Base-by-base conservation (phyloP, 2,329 filamentous ascomycete species). In the Xylariomycetidae sp. region DNA sequence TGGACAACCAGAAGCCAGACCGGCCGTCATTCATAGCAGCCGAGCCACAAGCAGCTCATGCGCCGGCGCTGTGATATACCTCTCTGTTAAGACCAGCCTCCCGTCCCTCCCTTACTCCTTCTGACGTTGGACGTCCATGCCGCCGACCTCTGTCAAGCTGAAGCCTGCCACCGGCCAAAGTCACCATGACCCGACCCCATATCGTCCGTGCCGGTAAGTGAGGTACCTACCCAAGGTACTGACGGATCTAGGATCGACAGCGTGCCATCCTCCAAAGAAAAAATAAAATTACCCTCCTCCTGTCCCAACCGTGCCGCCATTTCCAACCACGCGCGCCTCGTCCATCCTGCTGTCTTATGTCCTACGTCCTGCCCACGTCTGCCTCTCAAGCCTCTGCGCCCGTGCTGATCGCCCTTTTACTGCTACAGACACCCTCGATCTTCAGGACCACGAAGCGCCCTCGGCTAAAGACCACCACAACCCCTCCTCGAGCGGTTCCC, bases 341-440 rank as follows among this genome's bases (percentile, higher is more conserved):
- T n/a, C 29, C 27, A 28, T 28, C 17, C 16, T 23, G 22, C 33
- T 29, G 23, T 28, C 31, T 13, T 23, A 20, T 24, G 17, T 18
- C n/a, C 31, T 24, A 20, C 19, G 23, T 18, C 13, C 15, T 28
- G 22, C 42, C 37, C 37, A 38, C 43, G 34, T 13, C 28, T 24
- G 20, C 20, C 20, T 23, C 20, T 7, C 20, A 23, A 13, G n/a
- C 17, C n/a, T 5, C 4, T 26, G 22, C 34, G 35, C 34, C 38
- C 42, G 35, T 44, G 46, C 54, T 60, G 42, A 59, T 38, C 37
- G 33, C 36, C 28, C 38, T 29, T 42, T 43, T 40, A n/a, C n/a
- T 39, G 40, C 34, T 37, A 40, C 62, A 94, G 90, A 96, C 68
- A 93, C 90, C 43, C 84, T 95, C 64, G 92, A 96, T 65, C 79